Base-by-base conservation (phyloP, 2,329 filamentous ascomycete genomes). In the Alternaria infectoria region DNA sequence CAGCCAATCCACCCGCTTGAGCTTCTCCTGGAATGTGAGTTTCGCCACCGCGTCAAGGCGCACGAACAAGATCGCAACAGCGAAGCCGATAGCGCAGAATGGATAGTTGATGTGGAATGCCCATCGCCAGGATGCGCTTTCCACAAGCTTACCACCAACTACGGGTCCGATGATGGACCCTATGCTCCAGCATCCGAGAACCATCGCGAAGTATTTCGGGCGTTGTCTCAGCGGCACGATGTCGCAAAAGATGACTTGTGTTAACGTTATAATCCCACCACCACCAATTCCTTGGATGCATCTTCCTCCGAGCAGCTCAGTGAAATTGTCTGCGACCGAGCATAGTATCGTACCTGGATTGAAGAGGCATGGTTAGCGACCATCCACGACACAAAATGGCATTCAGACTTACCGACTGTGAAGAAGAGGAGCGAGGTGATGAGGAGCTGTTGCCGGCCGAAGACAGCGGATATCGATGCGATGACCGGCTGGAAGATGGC, bases 81-180 rank as follows among this genome's bases (percentile, higher is more conserved):
- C 8, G 46, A 75, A 69, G 2, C 74, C 72, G 9, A 75, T 63
- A 11, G 52, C 62, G 25, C 83, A 82, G 69, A 89, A 84, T 3
- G 88, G 87, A 6, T 88, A 80, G 67, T 90, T 90, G 69, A 89
- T 82, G 81, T 86, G 90, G 72, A 90, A 89, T 45, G 90, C 86
- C 88, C 88, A 91, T 11, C 86, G 79, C 88, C 88, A 89, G 0
- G 79, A 79, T 0, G 81, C 80, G 45, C 83, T 77, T 63, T 87
- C 80, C 0, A 85, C 82, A 55, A 89, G 85, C 1, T 80, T 83
- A 6, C 86, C 87, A 5, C 88, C 74, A 30, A 75, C 50, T 6
- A 82, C 64, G 1, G 83, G 87, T 0, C 86, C 86, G 17, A 81
- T 73, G 1, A 86, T 84, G 3, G 79, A 86, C 0, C 87, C 88